Percentiles rank a stretch among this genome's conserved stretches.
phyloP scores from a whole-genome alignment of 2,329 filamentous ascomycete genomes.

The Scedosporium dehoogii region DNA sequence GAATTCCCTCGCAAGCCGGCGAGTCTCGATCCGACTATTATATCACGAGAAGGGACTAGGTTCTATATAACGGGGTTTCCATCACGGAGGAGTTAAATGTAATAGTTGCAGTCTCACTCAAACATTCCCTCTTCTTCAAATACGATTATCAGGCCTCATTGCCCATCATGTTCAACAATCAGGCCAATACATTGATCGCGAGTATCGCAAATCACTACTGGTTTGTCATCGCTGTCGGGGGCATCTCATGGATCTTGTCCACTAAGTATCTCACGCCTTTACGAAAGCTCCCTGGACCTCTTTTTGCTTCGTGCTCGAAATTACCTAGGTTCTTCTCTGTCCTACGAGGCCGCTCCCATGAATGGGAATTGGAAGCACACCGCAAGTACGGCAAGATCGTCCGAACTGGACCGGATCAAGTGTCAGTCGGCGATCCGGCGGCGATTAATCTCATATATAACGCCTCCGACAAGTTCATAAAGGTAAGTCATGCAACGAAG shows the following conservation, averaged over 20 bases:
- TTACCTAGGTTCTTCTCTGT: not conserved
- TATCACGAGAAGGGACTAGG: no score
- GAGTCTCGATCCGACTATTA: no score
- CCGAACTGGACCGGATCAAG: not conserved
- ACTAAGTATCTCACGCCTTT: not conserved
- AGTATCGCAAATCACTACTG: not conserved
- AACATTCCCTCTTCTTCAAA: no score
- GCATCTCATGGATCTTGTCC: not conserved
- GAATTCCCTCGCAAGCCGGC: no score
- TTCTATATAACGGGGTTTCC: no score
- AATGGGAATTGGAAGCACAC: not conserved
- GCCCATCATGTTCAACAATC: no score
- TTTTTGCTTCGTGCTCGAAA: not conserved
- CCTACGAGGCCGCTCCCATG: not conserved
- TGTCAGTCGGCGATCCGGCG: not conserved
- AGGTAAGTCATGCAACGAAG: not conserved
- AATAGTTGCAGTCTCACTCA: no score
- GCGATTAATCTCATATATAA: not conserved
- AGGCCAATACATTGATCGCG: no score
- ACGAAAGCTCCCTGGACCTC: not conserved
- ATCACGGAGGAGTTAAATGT: no score
- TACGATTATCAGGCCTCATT: no score
- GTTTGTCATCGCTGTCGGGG: not conserved
- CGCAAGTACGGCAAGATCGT: not conserved
- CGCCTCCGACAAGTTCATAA: not conserved